phyloP scores from a whole-genome alignment of 257 asterid genomes.

The Salvia splendens region DNA sequence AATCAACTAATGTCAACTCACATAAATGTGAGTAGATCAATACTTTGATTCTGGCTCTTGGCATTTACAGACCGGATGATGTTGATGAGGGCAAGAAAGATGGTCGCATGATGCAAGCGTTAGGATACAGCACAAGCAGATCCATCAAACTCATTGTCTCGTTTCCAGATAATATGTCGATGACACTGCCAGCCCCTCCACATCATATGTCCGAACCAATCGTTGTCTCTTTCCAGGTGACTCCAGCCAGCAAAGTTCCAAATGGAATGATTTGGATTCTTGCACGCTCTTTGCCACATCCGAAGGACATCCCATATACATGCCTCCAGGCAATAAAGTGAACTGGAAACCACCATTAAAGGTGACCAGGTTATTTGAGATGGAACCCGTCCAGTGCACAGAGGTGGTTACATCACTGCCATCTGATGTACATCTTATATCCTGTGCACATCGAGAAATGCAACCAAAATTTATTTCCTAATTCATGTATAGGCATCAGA shows the following conservation, averaged over 20 bases:
- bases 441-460: slow-evolving; percentile 41
- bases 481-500: background rate
- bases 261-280: slow-evolving; percentile 80
- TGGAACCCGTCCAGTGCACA: slow-evolving; percentile 81
- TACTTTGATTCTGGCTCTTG: slow-evolving; percentile 6
- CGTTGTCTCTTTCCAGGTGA: slow-evolving; percentile 78
- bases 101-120: background rate
- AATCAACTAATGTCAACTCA: too few relatives aligned
- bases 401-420: slow-evolving; percentile 61
- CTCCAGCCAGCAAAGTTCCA: slow-evolving; percentile 90
- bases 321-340: slow-evolving; percentile 76
- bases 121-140: background rate
- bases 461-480: background rate
- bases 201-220: slow-evolving; percentile 82
- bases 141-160: slow-evolving; percentile 43
- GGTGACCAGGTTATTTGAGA: slow-evolving; percentile 55
- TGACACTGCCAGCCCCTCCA: slow-evolving; percentile 85
- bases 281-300: slow-evolving; percentile 74
- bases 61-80: background rate
- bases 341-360: slow-evolving; percentile 76
- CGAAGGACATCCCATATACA: slow-evolving; percentile 88
- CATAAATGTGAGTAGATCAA: too few relatives aligned
- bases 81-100: background rate
- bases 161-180: slow-evolving; percentile 80
- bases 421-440: slow-evolving; percentile 52